phyloP scores from a whole-genome alignment of 2,329 filamentous ascomycete genomes.

The Hypoxylon sp. region DNA sequence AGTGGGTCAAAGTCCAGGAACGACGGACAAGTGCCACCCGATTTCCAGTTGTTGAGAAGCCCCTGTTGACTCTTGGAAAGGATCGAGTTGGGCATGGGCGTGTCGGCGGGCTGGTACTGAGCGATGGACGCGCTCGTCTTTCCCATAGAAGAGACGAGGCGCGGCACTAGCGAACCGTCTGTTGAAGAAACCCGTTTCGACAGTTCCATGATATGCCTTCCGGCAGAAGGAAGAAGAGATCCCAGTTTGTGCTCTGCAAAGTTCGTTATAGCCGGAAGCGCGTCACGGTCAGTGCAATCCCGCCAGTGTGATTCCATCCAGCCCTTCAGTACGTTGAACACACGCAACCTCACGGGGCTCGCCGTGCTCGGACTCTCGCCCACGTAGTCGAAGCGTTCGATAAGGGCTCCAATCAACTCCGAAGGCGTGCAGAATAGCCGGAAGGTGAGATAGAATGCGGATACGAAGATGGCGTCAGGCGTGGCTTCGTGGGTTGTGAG shows the following conservation, averaged over 20 bases:
- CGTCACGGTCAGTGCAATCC: conserved; percentile 78
- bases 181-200: conserved; percentile 78
- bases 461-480: conserved; percentile 89
- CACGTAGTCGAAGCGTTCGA: conserved; percentile 92
- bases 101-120: conserved; percentile 74
- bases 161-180: conserved; percentile 79
- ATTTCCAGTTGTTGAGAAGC: conserved; percentile 76
- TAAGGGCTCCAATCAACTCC: conserved; percentile 81
- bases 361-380: conserved; percentile 78
- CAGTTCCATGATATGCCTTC: conserved; percentile 80
- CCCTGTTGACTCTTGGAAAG: conserved; percentile 80
- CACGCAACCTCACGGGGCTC: conserved; percentile 82
- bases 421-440: conserved; percentile 85
- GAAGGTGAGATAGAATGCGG: conserved; percentile 96
- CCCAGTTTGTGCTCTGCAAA: conserved; percentile 81
- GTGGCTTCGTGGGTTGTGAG: conserved; percentile 93
- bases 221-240: conserved; percentile 75
- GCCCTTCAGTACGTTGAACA: conserved; percentile 96
- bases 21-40: conserved; percentile 71
- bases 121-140: conserved; percentile 82
- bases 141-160: conserved; percentile 83
- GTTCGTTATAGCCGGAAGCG: conserved; percentile 75
- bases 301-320: conserved; percentile 98
- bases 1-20: conserved; percentile 91
- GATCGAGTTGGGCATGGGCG: conserved; percentile 72